Evolutionary conservation across 1,284 basidiomycete genomes (phyloP).

Genomic region (Puccinia horiana): DNA sequence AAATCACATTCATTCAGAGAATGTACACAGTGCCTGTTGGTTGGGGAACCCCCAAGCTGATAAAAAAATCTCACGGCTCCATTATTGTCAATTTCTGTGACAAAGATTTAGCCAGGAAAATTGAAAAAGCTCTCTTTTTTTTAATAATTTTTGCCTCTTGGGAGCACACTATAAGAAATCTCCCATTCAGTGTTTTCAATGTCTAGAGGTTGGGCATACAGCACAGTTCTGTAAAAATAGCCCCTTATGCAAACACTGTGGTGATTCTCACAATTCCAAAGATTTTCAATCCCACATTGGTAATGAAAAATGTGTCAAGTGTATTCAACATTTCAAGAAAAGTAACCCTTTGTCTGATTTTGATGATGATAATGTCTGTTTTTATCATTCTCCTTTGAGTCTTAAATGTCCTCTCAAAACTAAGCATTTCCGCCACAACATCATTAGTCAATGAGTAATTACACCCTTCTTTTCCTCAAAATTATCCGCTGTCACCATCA

Average conservation of each 20-base stretch:
- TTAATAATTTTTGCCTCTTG: neutral
- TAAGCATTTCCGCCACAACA: no score
- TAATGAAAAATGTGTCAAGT: neutral
- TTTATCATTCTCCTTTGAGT: neutral
- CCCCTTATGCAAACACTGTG: neutral
- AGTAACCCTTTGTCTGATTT: neutral
- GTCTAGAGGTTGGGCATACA: neutral
- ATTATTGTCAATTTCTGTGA: neutral
- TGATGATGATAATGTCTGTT: neutral
- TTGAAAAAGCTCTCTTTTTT: neutral
- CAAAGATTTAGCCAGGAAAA: neutral
- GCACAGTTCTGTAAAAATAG: no score
- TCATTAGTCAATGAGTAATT: neutral
- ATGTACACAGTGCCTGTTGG: neutral
- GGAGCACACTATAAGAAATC: no score
- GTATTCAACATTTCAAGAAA: neutral
- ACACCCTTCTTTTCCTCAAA: neutral
- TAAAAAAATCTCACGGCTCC: neutral
- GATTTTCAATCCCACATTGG: neutral
- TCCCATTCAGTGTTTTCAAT: neutral
- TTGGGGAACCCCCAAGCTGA: neutral
- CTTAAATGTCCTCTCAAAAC: no score
- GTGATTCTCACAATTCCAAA: neutral
- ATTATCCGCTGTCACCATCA: neutral
- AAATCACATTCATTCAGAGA: neutral